Base-by-base conservation (phyloP, 192 early-diverging fungal species). In the Coemansia sp. region DNA sequence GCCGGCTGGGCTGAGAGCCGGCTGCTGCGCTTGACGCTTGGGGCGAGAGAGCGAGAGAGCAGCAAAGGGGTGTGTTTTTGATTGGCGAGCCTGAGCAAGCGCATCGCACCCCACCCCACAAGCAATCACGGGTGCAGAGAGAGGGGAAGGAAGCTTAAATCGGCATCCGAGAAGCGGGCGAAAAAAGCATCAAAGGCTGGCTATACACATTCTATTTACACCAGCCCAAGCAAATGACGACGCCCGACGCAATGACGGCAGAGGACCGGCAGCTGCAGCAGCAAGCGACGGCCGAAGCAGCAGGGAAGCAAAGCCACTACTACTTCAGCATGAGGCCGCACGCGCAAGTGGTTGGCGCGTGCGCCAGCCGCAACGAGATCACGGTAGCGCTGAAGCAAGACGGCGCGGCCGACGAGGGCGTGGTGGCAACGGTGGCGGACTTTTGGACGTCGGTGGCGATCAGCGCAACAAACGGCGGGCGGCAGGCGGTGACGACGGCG, bases 391-490 rank as follows among this genome's bases (percentile, higher is more conserved):
- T 81, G 34, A 24, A 55, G 53, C 26, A n/a, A 23, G 44, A 68
- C 12, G 51, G 60, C 4, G 46, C 14, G 16, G 2, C 75, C 7
- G 78, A 81, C 60, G 78, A 81, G 39, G 78, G 78, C 2, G 43
- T 81, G 34, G 72, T 67, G 6, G 60, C 45, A 16, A 81, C 78
- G 2, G 57, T 69, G 9, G 69, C 78, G n/a, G 78, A 81, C 51
- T 75, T 65, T 63, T 75, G 73, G 69, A 81, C 78, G 18, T 81
- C 78, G n/a, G 60, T 74, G 5, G 57, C 76, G 43, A 76, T 81
- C 34, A 76, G 66, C 10, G 78, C 64, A 2, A 52, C 66, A 15
- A 72, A 60, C 56, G 67, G 55, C 20, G 74, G 71, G 30, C 38
- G 45, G 26, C 62, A 64, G 2, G 67, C 78, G 30, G 61, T 81